Base-by-base conservation (phyloP, 2,329 filamentous ascomycete species). In the Neonectria sp. region DNA sequence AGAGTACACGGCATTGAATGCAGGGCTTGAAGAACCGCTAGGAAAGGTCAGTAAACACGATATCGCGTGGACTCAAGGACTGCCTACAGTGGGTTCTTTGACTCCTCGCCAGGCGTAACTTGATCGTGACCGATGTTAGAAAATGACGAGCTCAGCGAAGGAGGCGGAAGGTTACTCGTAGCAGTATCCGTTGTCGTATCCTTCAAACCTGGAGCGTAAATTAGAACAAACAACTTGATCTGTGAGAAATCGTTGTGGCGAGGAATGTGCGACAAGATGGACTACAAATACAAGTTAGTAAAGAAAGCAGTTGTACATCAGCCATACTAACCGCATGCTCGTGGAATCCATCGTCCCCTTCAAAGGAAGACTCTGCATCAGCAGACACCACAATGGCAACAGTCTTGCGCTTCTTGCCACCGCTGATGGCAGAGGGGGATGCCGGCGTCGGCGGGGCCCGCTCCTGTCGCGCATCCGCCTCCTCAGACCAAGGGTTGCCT, bases 341-440 rank as follows among this genome's bases (percentile, higher is more conserved):
- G 69, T 93, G 89, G 75, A 91, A 84, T 66, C 85, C 82, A 76
- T 86, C 88, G 9, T 91, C 88, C 46, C 90, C 89, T 49, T 90
- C 81, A 43, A 86, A 84, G 46, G 90, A 87, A 45, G 88, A 78
- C 40, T 86, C 84, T 27, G 88, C 85, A 76, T 96, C 93, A 4
- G 95, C 94, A 63, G 94, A 97, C 13, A 98, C 90, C 15, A 98
- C 92, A 74, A 98, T 89, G 8, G 91, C 95, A n/a, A 98, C 93
- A 0, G 91, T 94, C 84, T 91, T 96, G 76, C 90, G 89, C 74
- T 86, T 87, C 76, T 85, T 89, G 58, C 78, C 69, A 57, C 80
- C 68, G 57, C 79, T 74, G 72, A 78, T 68, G 65, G 79, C 65
- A 66, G 79, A 74, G 43, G 83, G 72, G 40, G 79, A 68, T 37